Base-by-base conservation (phyloP, 768 basidiomycete genomes). In the Psilocybe azurescens region DNA sequence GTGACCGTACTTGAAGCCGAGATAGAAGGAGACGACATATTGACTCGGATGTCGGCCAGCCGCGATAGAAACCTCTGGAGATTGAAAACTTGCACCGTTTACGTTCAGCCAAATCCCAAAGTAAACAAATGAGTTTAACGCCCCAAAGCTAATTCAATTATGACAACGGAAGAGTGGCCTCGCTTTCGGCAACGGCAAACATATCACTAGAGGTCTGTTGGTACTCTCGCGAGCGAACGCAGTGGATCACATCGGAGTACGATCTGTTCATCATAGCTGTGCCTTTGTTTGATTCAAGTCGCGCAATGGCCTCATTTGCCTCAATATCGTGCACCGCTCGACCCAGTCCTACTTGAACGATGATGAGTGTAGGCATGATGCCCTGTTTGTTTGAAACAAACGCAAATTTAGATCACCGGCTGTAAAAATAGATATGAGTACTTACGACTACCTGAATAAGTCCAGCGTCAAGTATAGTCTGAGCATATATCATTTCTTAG, bases 361-460 rank as follows among this genome's bases (percentile, higher is more conserved):
- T 74, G 49, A 77, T 76, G 33, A 76, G 67, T 10, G 74, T 75
- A 18, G 77, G 75, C 66, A 76, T 72, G 41, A 77, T 76, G 29
- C 75, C 73, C 69, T 73, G 53, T 36, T 7, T 7, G 11, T 36
- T 11, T 7, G 33, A 9, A 24, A 30, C 7, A 14, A 30, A n/a
- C 8, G 10, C 8, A 18, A 28, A 49, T 14, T n/a, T n/a, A 33
- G 46, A 7, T 58, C 60, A 53, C 14, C 13, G 7, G 20, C 10
- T 44, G 16, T 2, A 9, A 18, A 5, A 10, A 51, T 49, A 24
- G 39, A 29, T 28, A 24, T 46, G 3, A 51, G 18, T 10, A 69
- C 69, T 57, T 55, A 72, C 72, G 46, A 76, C 75, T 29, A 74
- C 56, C 63, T 76, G 75, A 47, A 74, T 71, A 13, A 74, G 64